Base-by-base conservation (phyloP, 176 grass and related monocot species). In the Lolium multiflorum region DNA sequence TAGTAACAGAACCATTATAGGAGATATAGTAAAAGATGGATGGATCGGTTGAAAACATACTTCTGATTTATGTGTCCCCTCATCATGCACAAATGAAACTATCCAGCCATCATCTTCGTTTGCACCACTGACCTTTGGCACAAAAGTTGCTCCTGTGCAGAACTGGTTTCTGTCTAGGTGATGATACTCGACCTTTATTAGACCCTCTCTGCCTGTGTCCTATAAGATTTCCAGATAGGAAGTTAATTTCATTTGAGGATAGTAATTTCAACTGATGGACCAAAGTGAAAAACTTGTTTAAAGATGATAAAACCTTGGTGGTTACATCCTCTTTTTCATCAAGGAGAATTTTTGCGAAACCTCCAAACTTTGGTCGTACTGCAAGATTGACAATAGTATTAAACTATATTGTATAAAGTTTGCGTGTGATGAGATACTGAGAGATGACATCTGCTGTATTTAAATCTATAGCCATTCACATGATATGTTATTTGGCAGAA, bases 111-210 rank as follows among this genome's bases (percentile, higher is more conserved):
- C 86, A 77, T 77, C 79, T 58, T 88, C 79, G 7, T 48, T 25
- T 14, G 16, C 25, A 22, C 60, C 79, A 9, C 38, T 50, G 35
- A 26, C 47, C 74, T 46, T 88, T 12, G 71, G 71, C 20, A 88
- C 79, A 82, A 88, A 88, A 48, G 71, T 57, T 82, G 79, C 71
- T 77, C 86, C 86, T 6, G 79, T 77, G 80, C 79, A 88, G 16
- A 88, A 88, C 9, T 88, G 71, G 48, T 88, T 82, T 82, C 21
- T 82, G 2, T 46, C 59, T 77, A 88, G 79, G 46, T 68, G 28
- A 73, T 82, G 71, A 26, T 88, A 65, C 57, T 82, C 57, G 1
- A 77, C 69, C 13, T 67, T 71, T 58, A 81, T 59, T 28, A 63
- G 55, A 21, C 31, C 55, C 31, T 55, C 52, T 25, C 20, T 56